Evolutionary conservation across 305 asterid species (phyloP).

Genomic region (Ilex paraguariensis): DNA sequence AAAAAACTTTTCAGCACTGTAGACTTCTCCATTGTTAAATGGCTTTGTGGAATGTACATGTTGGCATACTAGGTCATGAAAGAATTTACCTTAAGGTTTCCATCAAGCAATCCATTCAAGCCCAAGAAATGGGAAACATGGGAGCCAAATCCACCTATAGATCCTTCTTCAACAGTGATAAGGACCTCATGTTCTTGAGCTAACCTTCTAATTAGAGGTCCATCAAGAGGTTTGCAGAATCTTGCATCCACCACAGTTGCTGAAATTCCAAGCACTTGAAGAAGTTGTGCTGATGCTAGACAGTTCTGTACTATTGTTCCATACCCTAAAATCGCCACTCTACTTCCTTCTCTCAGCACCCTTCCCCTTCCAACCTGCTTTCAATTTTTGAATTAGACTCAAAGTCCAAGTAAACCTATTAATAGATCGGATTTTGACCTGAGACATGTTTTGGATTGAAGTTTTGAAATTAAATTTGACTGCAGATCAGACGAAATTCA

Average conservation of each 20-base stretch:
- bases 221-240: conserved; percentile 75
- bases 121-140: conserved; percentile 58
- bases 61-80: too few species aligned
- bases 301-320: conserved; percentile 59
- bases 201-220: conserved; percentile 31
- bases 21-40: neutral
- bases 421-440: too few species aligned
- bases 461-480: too few species aligned
- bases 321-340: conserved; percentile 59
- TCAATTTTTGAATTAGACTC: too few species aligned
- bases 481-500: too few species aligned
- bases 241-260: conserved; percentile 62
- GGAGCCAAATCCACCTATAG: conserved; percentile 62
- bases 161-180: conserved; percentile 66
- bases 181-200: conserved; percentile 53
- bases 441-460: too few species aligned
- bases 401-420: too few species aligned
- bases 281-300: conserved; percentile 48
- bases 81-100: conserved; percentile 42
- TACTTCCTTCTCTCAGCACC: conserved; percentile 41
- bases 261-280: conserved; percentile 26
- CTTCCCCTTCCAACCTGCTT: conserved; percentile 58
- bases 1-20: too few species aligned
- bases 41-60: too few species aligned
- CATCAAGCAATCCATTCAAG: conserved; percentile 51